These are phyloP conservation scores for Penicillium tannophilum DNA, from an alignment of 495 filamentous ascomycete genomes.

Conservation along the genomic window DNA sequence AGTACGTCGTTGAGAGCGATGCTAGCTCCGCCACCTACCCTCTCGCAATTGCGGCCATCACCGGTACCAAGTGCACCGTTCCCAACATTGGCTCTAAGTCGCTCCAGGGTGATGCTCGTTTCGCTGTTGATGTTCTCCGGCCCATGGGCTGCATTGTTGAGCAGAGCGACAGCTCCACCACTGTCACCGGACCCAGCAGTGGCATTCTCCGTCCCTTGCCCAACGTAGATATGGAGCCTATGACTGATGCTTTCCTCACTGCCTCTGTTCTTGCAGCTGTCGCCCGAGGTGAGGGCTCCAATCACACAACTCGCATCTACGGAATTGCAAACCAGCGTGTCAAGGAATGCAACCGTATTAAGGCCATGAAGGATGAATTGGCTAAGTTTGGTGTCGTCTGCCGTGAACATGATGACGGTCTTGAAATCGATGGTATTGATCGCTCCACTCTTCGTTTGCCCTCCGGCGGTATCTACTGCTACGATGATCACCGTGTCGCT, in stretches of 20 bases:
- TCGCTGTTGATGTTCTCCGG: slow-evolving; percentile 84
- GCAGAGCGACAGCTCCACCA: slow-evolving; percentile 84
- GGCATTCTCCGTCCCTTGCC: slow-evolving; percentile 70
- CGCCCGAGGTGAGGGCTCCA: slow-evolving; percentile 60
- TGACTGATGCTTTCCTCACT: slow-evolving; percentile 98
- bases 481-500: slow-evolving; percentile 96
- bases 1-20: slow-evolving; percentile 94
- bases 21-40: slow-evolving; percentile 98
- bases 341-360: slow-evolving; percentile 97
- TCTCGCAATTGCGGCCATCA: slow-evolving; percentile 91
- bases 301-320: slow-evolving; percentile 74
- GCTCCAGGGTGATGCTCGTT: slow-evolving; percentile 93
- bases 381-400: slow-evolving; percentile 93
- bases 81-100: slow-evolving; percentile 93
- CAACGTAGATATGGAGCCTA: slow-evolving; percentile 96
- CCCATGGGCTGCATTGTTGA: slow-evolving; percentile 94
- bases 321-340: slow-evolving; percentile 99
- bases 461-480: slow-evolving; percentile 76
- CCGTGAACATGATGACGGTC: slow-evolving; percentile 87
- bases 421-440: slow-evolving; percentile 76
- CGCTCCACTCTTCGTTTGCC: slow-evolving; percentile 62
- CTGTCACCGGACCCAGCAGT: slow-evolving; percentile 81
- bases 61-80: slow-evolving; percentile 90
- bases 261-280: slow-evolving; percentile 92
- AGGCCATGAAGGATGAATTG: slow-evolving; percentile 93